Evolutionary conservation across 73 alveolate species (phyloP), one percentile per base, ranked within the genome.

Genomic region (Uronychia setigera): DNA sequence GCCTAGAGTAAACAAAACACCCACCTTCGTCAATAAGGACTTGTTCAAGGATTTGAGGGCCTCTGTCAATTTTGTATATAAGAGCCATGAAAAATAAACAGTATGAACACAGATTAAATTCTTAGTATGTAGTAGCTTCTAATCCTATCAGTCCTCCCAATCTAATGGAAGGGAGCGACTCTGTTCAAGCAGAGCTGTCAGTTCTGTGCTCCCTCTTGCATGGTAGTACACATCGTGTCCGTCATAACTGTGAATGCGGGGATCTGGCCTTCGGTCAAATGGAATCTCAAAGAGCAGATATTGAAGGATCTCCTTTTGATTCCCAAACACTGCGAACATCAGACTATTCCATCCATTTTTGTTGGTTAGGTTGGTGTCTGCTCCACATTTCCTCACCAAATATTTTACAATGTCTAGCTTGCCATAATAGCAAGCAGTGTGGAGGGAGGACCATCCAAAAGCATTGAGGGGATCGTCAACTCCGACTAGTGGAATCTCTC

Each of bases 391-490:
- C 33, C 34, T 80, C 1, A 83, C 60, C 9, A 83, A 60, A 31
- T 33, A 74, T 28, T 76, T n/a, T 9, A 83, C 91, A 19, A 83
- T 74, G 25, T 27, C 25, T 0, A 83, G 26, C 31, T 83, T 26
- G 1, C 96, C 96, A 77, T 88, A 87, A 31, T 35, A 87, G 76
- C 92, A 81, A 9, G 96, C 98, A 67, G 91, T 81, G 80, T 93
- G 98, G 0, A 93, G 77, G 13, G 95, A 88, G 13, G 96, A 92
- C 96, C 98, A 93, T 27, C 95, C 95, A 59, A 76, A 83, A 26
- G 75, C 28, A 83, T 83, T 83, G 25, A 83, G 80, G 29, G 89
- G 59, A 32, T 80, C 74, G 29, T 82, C 76, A 27, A 82, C 30
- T n/a, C 19, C 34, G 13, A n/a, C 60, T 13, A 9, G 13, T 13